These are phyloP conservation scores for Blepharisma japonicum DNA, from an alignment of 73 alveolate genomes.

Conservation along the genomic window DNA sequence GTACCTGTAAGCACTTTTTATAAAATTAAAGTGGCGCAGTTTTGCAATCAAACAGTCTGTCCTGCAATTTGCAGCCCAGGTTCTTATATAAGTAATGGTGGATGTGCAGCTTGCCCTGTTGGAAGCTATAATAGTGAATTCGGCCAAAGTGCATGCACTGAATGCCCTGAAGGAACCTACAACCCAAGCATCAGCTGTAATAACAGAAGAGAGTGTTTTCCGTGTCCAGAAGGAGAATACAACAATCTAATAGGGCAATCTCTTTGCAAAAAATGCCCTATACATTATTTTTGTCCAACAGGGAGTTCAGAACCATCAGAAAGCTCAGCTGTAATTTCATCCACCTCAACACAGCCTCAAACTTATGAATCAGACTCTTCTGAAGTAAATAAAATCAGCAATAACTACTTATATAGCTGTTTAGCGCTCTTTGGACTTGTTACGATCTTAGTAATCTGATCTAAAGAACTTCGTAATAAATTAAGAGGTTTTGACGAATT, in stretches of 20 bases:
- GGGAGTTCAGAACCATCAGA: background rate
- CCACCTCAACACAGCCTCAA: background rate
- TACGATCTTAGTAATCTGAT: background rate
- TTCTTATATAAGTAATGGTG: background rate
- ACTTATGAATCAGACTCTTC: background rate
- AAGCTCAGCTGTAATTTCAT: background rate
- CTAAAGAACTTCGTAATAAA: background rate
- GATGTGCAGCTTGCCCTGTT: background rate
- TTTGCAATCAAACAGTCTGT: background rate
- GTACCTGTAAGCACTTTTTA: background rate
- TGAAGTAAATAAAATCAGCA: background rate
- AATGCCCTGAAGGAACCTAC: constrained; percentile 12
- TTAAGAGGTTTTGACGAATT: background rate
- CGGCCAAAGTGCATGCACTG: background rate
- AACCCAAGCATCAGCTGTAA: background rate
- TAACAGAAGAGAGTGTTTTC: background rate
- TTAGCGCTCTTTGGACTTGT: background rate
- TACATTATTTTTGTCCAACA: background rate
- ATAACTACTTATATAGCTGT: background rate
- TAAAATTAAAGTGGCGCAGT: background rate
- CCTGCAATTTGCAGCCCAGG: background rate
- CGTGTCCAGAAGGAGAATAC: background rate
- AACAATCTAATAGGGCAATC: background rate
- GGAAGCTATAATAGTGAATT: background rate
- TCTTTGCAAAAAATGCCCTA: background rate